Evolutionary conservation across 1,284 basidiomycete genomes (phyloP).

Genomic region (Rhodotorula sp.): DNA sequence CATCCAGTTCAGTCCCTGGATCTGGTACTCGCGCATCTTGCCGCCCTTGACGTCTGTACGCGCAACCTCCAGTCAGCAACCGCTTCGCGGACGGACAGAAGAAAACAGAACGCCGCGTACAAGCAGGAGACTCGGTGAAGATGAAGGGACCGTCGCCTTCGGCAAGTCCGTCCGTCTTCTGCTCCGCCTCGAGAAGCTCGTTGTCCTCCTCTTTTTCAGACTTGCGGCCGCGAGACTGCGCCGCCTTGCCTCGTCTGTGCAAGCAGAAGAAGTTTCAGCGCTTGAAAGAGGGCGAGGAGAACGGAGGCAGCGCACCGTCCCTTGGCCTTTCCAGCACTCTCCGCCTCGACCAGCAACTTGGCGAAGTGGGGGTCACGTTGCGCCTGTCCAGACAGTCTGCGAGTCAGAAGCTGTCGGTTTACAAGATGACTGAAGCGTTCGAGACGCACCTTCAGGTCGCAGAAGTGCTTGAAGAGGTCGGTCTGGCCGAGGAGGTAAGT

Average conservation of each 20-base stretch:
- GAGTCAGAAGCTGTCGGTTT: neutral
- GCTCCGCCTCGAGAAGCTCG: conserved; percentile 78
- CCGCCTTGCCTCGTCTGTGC: conserved; percentile 45
- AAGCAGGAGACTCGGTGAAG: conserved; percentile 86
- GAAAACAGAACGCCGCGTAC: conserved; percentile 56
- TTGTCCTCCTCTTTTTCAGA: conserved; percentile 99
- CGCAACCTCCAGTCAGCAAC: neutral
- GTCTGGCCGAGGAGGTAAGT: conserved; percentile 92
- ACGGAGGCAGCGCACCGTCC: conserved; percentile 51
- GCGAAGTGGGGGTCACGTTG: conserved; percentile 93
- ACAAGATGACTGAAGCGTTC: conserved; percentile 50
- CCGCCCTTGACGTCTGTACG: conserved; percentile 74
- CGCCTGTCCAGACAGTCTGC: conserved; percentile 56
- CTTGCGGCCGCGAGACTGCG: conserved; percentile 59
- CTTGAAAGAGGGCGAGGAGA: neutral
- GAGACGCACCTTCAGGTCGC: conserved; percentile 69
- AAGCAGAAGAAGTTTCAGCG: neutral
- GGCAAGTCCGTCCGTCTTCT: conserved; percentile 65
- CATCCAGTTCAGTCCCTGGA: conserved; percentile 98
- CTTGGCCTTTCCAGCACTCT: conserved; percentile 71
- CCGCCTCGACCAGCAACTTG: conserved; percentile 67
- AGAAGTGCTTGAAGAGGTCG: conserved; percentile 92
- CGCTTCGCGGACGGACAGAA: conserved; percentile 12
- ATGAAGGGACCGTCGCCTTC: conserved; percentile 66
- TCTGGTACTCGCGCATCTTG: conserved; percentile 87